phyloP scores from a whole-genome alignment of 192 early-diverging fungal genomes.

The Entomortierella lignicola region DNA sequence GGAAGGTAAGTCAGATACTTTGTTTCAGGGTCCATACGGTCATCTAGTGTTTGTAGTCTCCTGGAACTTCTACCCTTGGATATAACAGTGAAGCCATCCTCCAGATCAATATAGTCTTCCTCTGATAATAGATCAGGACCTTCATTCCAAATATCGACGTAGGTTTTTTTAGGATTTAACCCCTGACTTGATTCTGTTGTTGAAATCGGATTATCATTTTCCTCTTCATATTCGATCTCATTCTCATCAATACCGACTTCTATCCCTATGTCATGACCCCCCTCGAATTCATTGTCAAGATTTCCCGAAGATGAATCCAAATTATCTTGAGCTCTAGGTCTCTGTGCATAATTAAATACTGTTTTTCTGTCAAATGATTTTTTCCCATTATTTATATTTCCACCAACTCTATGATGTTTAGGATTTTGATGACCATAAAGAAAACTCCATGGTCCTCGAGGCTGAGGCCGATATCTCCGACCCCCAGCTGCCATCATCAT shows the following conservation, averaged over 20 bases:
- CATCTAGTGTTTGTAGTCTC: background rate
- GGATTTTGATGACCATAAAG: background rate
- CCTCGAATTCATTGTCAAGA: background rate
- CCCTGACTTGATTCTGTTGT: background rate
- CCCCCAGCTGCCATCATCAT: background rate
- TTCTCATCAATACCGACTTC: background rate
- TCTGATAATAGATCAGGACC: constrained; percentile 13
- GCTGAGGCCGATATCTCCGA: constrained; percentile 2
- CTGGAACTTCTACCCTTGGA: background rate
- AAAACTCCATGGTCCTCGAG: constrained; percentile 2
- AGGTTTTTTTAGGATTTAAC: constrained; percentile 6
- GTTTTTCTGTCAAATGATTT: background rate
- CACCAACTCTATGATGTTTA: background rate
- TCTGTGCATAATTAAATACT: no score
- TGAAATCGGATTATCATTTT: background rate
- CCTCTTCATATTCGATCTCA: background rate
- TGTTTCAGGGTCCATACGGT: constrained; percentile 5
- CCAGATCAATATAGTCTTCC: constrained; percentile 32
- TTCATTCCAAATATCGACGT: constrained; percentile 28
- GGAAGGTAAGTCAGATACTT: constrained; percentile 43
- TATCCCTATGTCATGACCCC: background rate
- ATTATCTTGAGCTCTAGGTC: no score
- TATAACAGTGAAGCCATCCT: constrained; percentile 16
- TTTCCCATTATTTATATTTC: background rate
- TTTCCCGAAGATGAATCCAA: no score